Evolutionary conservation across 2,329 filamentous ascomycete species (phyloP).

Genomic region (Helotiales sp.): DNA sequence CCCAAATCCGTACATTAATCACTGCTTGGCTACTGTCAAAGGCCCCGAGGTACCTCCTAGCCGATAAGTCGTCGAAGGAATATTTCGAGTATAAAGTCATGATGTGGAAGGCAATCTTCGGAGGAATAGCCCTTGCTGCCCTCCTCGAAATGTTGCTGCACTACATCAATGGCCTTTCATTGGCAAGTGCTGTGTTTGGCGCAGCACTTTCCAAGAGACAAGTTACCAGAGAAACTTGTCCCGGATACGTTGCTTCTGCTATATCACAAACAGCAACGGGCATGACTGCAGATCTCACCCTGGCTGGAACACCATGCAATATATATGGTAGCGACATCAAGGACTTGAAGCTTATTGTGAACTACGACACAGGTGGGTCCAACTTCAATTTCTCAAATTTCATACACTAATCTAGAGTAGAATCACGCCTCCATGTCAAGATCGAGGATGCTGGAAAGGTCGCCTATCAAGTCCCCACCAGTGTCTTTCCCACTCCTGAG

Average conservation of each 20-base stretch:
- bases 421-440: slow-evolving; percentile 58
- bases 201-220: slow-evolving; percentile 18
- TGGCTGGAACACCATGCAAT: slow-evolving; percentile 72
- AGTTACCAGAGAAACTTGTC: slow-evolving; percentile 45
- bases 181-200: neutral
- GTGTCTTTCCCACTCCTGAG: slow-evolving; percentile 54
- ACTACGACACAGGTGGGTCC: neutral
- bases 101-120: neutral
- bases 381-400: neutral
- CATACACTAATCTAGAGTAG: neutral
- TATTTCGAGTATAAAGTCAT: neutral
- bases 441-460: slow-evolving; percentile 60
- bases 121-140: neutral
- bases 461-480: slow-evolving; percentile 62
- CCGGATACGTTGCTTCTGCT: slow-evolving; percentile 66
- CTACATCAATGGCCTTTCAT: neutral
- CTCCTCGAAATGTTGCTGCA: neutral
- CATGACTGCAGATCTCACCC: slow-evolving; percentile 66
- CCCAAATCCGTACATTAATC: neutral
- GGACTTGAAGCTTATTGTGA: slow-evolving; percentile 41
- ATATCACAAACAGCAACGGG: slow-evolving; percentile 52
- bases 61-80: neutral
- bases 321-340: slow-evolving; percentile 74
- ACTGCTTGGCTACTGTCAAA: neutral
- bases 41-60: neutral